A percentile compares a stretch with the other conserved stretches of the same genome.
Evolutionary conservation across 768 basidiomycete species (phyloP).

Genomic region (Agaricus blazei): DNA sequence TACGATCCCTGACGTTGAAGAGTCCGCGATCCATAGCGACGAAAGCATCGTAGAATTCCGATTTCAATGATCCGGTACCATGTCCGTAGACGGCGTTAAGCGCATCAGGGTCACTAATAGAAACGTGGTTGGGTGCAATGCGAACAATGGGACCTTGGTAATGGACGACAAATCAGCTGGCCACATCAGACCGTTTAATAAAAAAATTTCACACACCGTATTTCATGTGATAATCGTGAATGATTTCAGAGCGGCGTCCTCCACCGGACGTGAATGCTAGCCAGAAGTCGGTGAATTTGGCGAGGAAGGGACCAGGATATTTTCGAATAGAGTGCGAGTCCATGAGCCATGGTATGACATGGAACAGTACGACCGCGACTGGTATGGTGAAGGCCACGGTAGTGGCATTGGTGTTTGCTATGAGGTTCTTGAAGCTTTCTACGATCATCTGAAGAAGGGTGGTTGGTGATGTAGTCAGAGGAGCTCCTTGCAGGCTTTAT

Average conservation of each 20-base stretch:
- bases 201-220: constrained; percentile 46
- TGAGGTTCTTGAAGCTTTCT: background rate
- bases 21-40: constrained; percentile 69
- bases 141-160: constrained; percentile 59
- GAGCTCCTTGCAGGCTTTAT: background rate
- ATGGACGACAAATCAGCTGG: background rate
- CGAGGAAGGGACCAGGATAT: constrained; percentile 66
- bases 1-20: constrained; percentile 77
- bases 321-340: constrained; percentile 54
- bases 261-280: constrained; percentile 54
- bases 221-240: constrained; percentile 69
- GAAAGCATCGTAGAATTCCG: constrained; percentile 73
- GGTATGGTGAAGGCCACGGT: constrained; percentile 14
- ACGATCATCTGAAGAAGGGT: constrained; percentile 1
- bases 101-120: constrained; percentile 73
- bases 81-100: constrained; percentile 73
- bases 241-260: constrained; percentile 69
- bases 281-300: constrained; percentile 72
- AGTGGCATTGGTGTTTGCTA: background rate
- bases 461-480: background rate
- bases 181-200: background rate
- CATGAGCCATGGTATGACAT: constrained; percentile 45
- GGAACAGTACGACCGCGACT: constrained; percentile 27
- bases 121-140: constrained; percentile 73
- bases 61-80: constrained; percentile 79